Evolutionary conservation across 2,329 filamentous ascomycete species (phyloP).

Genomic region (Xylaria sp.): DNA sequence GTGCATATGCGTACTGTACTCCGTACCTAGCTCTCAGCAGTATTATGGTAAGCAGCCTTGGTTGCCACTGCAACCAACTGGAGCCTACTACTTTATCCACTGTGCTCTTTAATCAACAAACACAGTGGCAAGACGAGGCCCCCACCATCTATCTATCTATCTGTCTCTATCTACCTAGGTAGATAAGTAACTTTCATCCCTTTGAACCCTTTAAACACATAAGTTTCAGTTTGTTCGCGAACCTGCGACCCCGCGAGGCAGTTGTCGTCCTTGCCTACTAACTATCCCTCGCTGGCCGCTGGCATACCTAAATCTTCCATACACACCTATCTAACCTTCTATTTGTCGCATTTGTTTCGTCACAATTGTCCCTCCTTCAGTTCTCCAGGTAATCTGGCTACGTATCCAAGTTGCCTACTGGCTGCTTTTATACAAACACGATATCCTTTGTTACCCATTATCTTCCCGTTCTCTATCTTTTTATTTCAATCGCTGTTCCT

Average conservation of each 20-base stretch:
- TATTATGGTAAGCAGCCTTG: not conserved
- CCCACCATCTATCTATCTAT: not conserved
- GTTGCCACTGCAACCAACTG: slow-evolving; percentile 39
- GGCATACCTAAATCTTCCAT: not conserved
- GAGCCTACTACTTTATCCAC: slow-evolving; percentile 24
- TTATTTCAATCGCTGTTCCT: not conserved
- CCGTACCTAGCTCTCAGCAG: no score
- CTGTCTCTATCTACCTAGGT: no score
- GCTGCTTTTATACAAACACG: not conserved
- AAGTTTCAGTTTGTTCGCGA: not conserved
- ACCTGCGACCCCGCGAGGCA: not conserved
- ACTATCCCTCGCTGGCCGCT: not conserved
- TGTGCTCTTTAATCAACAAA: slow-evolving; percentile 36
- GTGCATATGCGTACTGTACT: no score
- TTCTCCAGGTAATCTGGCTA: not conserved
- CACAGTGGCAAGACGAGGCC: slow-evolving; percentile 25
- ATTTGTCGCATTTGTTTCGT: not conserved
- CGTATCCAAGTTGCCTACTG: not conserved
- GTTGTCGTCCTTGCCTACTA: not conserved
- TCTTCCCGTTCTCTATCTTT: not conserved
- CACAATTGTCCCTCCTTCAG: not conserved
- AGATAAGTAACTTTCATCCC: no score
- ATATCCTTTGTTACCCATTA: not conserved
- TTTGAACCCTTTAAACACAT: no score
- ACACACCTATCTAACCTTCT: not conserved